phyloP scores from a whole-genome alignment of 2,329 filamentous ascomycete genomes.

The Epichloe typhina region DNA sequence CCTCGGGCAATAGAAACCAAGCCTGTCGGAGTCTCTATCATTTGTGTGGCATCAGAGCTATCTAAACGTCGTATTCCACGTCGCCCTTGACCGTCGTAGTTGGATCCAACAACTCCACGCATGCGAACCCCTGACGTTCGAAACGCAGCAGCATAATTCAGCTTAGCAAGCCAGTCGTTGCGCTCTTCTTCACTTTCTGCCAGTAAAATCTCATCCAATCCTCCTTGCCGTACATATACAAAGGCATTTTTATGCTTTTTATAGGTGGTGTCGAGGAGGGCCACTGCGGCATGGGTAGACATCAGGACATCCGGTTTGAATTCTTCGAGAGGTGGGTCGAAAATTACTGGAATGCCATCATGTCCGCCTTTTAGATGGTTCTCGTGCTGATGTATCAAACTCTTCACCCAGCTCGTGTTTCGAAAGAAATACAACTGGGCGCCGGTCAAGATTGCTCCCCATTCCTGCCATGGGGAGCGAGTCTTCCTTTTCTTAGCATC shows the following conservation, averaged over 20 bases:
- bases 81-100: conserved; percentile 70
- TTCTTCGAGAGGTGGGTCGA: conserved; percentile 76
- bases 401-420: conserved; percentile 86
- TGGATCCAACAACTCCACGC: conserved; percentile 71
- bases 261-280: conserved; percentile 73
- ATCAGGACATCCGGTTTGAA: conserved; percentile 93
- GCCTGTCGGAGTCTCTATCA: conserved; percentile 57
- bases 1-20: conserved; percentile 62
- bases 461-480: conserved; percentile 95
- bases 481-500: conserved; percentile 88
- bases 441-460: conserved; percentile 93
- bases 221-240: conserved; percentile 73
- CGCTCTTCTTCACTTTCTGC: conserved; percentile 84
- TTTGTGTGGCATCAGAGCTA: conserved; percentile 42
- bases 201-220: conserved; percentile 78
- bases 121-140: conserved; percentile 83
- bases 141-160: conserved; percentile 94
- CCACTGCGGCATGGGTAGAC: conserved; percentile 86
- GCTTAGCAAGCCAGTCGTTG: conserved; percentile 91
- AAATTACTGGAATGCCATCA: conserved; percentile 65
- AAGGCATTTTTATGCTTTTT: conserved; percentile 95
- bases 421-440: conserved; percentile 95
- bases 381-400: conserved; percentile 78
- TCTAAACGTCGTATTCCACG: conserved; percentile 61
- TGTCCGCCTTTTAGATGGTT: conserved; percentile 66